Percentiles rank a stretch among this genome's conserved stretches.
These are phyloP conservation scores for Tetraselmis striata DNA, from an alignment of 139 green algal genomes.

Conservation along the genomic window DNA sequence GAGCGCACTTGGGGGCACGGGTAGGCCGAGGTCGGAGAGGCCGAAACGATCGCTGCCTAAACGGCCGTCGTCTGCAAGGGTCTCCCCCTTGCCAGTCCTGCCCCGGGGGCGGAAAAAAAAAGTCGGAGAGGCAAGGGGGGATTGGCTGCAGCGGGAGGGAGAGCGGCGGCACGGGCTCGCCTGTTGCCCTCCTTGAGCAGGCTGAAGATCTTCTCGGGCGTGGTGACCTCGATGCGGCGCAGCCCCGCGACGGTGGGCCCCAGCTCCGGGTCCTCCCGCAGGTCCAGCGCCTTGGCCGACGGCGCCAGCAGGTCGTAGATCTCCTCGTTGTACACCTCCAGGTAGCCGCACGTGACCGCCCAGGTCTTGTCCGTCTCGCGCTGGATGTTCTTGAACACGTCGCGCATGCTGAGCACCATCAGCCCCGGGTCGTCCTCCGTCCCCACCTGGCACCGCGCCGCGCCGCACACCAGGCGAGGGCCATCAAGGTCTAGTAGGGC, in stretches of 20 bases:
- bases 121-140: too few species aligned
- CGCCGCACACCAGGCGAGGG: too few species aligned
- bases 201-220: slow-evolving; percentile 25
- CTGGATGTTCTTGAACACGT: slow-evolving; percentile 6
- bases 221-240: slow-evolving; percentile 10
- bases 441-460: slow-evolving; percentile 21
- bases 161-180: background rate
- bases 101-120: too few species aligned
- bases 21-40: too few species aligned
- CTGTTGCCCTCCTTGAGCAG: slow-evolving; percentile 35
- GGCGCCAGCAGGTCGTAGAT: slow-evolving; percentile 37
- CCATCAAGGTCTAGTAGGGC: too few species aligned
- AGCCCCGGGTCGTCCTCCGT: slow-evolving; percentile 14
- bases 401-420: slow-evolving; percentile 4
- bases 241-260: slow-evolving; percentile 18
- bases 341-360: slow-evolving; percentile 35
- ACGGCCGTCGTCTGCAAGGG: too few species aligned
- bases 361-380: slow-evolving; percentile 15
- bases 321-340: slow-evolving; percentile 47
- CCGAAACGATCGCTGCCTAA: too few species aligned
- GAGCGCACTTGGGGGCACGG: too few species aligned
- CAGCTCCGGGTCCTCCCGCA: slow-evolving; percentile 35
- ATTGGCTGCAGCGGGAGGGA: too few species aligned
- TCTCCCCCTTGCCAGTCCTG: too few species aligned
- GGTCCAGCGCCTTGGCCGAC: slow-evolving; percentile 18